Evolutionary conservation across 495 filamentous ascomycete genomes (phyloP), one percentile per base, ranked within the genome.

Genomic region (Penicillium bovifimosum): DNA sequence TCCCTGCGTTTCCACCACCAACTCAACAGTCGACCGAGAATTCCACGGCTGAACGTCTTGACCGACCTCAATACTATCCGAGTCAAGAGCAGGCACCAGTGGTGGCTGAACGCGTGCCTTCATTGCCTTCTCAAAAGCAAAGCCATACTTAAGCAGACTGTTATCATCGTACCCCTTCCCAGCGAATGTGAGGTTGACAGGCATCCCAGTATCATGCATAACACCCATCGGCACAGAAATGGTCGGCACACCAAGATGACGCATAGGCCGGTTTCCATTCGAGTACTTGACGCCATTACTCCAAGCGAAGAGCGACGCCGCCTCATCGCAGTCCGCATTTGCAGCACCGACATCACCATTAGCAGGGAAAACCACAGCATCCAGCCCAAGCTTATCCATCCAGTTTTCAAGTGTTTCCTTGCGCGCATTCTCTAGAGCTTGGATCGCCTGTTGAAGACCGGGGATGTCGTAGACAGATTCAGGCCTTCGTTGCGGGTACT

Each of bases 181-280:
- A 26, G 66, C 68, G 45, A 71, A 68, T 1, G 68, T 71, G 14
- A 71, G 55, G 46, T 66, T 69, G 3, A 68, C 64, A 17, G 68
- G 66, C 60, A 71, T 69, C 18, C 52, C 46, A 9, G 56, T 69
- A 51, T 69, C 66, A 28, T 66, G 63, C 66, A 69, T 68, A 14
- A 71, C 6, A 13, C 67, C 70, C 68, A 71, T 69, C 0, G 68
- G 70, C 10, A 71, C 60, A 6, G 68, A 70, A 29, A 71, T 54
- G 7, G 66, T 69, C 3, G 68, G 68, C 10, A 71, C 52, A 27
- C 68, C 68, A 0, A 71, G 60, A 47, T 71, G 68, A 16, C 66
- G 64, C 20, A 71, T 66, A 6, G 62, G 61, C 4, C 65, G 46
- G 28, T 69, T 69, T 0, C 68, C 66, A 52, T 69, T 71, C 1